Conservation (phyloP, 2,329 filamentous ascomycete species). For the Aspergillus niger region DNA sequence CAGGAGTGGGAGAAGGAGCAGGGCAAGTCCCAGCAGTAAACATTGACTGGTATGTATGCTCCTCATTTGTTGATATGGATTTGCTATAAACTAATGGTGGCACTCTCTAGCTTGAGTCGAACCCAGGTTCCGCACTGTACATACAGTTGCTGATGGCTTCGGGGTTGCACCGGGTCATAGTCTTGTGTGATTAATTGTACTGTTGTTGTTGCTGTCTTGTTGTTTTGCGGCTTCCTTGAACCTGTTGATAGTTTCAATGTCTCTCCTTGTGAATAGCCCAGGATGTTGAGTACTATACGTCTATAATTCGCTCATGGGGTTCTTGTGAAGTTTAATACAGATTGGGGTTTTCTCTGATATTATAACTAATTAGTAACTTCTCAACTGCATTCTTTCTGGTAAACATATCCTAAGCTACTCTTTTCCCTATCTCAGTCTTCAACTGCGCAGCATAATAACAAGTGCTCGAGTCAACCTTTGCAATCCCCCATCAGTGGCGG, state of each 20-base stretch:
- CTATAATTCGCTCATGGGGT: no score
- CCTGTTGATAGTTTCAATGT: conserved; percentile 2
- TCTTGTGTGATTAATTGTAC: neutral
- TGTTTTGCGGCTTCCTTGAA: conserved; percentile 5
- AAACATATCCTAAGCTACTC: no score
- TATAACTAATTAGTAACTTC: no score
- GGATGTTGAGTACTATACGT: no score
- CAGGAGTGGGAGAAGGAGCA: neutral
- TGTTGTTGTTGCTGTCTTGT: neutral
- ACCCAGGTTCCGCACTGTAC: neutral
- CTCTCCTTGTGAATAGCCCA: conserved; percentile 2
- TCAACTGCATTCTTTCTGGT: no score
- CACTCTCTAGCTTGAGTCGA: neutral
- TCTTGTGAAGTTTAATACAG: no score
- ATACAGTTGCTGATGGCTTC: neutral
- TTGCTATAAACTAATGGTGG: no score
- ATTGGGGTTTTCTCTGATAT: no score
- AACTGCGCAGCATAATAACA: no score
- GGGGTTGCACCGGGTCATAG: neutral
- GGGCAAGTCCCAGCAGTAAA: neutral
- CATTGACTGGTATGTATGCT: neutral
- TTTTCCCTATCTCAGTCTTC: no score
- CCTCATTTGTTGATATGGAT: neutral
- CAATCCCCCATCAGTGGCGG: no score
- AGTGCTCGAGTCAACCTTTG: no score